Evolutionary conservation across 2,329 filamentous ascomycete genomes (phyloP), one percentile per base, ranked within the genome.

Genomic region (Purpureocillium lavendulum): DNA sequence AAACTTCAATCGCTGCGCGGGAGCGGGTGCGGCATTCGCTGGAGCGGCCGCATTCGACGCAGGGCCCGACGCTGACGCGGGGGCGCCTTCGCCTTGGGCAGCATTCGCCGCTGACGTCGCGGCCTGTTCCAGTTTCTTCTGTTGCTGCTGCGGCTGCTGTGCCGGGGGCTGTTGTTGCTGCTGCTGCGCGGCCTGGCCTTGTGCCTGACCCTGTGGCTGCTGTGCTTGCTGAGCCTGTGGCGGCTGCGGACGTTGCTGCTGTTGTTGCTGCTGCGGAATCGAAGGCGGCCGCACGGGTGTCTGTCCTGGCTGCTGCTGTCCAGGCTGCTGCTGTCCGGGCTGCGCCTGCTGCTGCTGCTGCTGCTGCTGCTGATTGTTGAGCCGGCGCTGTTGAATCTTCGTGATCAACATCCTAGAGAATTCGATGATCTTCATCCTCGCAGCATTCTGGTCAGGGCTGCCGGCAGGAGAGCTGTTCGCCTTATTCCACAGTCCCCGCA

Each of bases 341-440:
- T 39, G 40, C n/a, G 14, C 15, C 18, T 40, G 46, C 21, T 43
- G 48, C 26, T 55, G 50, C 29, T 55, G 51, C 13, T 60, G 55
- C 34, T 59, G 56, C 21, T 61, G 57, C 8, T 59, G 56, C 36
- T 62, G 61, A 2, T 48, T 50, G 24, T n/a, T n/a, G n/a, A n/a
- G n/a, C n/a, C 62, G 55, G 14, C 62, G 56, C 37, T 56, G 53
- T 38, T 71, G 65, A 5, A 77, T 65, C 55, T 78, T 80, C 0
- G 55, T 56, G 3, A 67, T 57, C 2, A 82, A 64, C 57, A 76
- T 77, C 33, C 67, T 67, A 0, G 77, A 76, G 51, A 82, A 82
- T 8, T 81, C 75, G 7, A 62, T 56, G 16, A 82, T 73, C 58
- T 80, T 81, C 31, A 67, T 66, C 45, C 69, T 70, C 0, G 77